Percentiles rank a stretch among this genome's conserved stretches.
These are phyloP conservation scores for Eucalyptus marginata DNA, from an alignment of 345 rosid species.

Conservation along the genomic window DNA sequence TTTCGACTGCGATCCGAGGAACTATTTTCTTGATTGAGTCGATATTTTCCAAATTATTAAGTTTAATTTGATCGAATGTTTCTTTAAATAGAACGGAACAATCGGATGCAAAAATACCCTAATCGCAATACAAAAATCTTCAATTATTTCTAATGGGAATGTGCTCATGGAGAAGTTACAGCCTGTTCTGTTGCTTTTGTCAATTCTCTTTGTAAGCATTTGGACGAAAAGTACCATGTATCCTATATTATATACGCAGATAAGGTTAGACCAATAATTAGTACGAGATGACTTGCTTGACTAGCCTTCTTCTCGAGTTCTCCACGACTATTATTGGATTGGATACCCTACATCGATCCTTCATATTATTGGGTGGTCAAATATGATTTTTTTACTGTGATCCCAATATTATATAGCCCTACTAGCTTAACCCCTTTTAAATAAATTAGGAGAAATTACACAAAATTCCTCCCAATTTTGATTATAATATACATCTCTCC, in stretches of 20 bases:
- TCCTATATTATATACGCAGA: neutral
- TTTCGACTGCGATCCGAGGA: neutral
- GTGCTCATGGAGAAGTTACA: neutral
- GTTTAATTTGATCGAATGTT: neutral
- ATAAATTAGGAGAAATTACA: neutral
- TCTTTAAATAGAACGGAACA: fast-evolving
- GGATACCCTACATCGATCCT: neutral
- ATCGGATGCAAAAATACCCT: neutral
- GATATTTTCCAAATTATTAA: neutral
- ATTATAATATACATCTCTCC: too few species aligned
- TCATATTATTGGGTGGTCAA: neutral
- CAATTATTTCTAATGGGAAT: neutral
- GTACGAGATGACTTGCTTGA: neutral
- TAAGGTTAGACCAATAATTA: neutral
- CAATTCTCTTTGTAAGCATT: neutral
- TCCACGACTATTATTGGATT: neutral
- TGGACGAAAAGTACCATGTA: neutral
- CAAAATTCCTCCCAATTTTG: neutral
- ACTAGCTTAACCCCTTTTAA: neutral
- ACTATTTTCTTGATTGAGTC: neutral
- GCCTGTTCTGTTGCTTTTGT: neutral
- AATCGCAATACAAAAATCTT: neutral
- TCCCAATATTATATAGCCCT: neutral
- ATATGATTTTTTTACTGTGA: neutral
- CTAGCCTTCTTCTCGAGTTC: neutral